A percentile compares a stretch with the other conserved stretches of the same genome.
phyloP scores from a whole-genome alignment of 495 filamentous ascomycete genomes.

The Penicillium flavigenum region DNA sequence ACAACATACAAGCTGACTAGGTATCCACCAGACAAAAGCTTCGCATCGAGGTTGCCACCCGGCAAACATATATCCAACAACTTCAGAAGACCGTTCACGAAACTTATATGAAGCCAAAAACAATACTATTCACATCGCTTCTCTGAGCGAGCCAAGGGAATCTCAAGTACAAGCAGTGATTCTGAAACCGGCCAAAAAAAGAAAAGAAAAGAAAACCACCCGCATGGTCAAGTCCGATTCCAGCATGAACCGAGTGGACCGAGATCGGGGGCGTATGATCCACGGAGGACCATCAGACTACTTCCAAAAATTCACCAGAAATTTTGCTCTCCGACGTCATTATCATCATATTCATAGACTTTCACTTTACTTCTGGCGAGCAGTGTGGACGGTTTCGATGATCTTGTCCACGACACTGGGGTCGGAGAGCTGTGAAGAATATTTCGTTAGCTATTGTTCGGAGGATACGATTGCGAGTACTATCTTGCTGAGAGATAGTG shows the following conservation, averaged over 20 bases:
- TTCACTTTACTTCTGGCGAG: slow-evolving; percentile 48
- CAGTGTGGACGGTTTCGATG: slow-evolving; percentile 71
- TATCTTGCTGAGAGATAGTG: not conserved
- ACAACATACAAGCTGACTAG: no score
- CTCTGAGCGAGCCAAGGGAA: slow-evolving; percentile 27
- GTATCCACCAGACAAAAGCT: no score
- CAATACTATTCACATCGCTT: slow-evolving; percentile 24
- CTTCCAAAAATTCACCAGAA: slow-evolving; percentile 8
- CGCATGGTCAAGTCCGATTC: not conserved
- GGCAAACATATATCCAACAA: not conserved
- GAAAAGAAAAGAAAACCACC: slow-evolving; percentile 13
- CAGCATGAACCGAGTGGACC: not conserved
- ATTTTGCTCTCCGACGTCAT: slow-evolving; percentile 28
- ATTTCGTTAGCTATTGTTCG: slow-evolving; percentile 34
- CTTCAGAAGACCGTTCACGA: not conserved
- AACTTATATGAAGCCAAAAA: slow-evolving; percentile 1
- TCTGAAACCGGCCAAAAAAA: slow-evolving; percentile 4
- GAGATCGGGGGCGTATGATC: not conserved
- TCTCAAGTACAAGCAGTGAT: slow-evolving; percentile 27
- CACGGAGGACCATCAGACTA: not conserved
- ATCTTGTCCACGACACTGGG: slow-evolving; percentile 87
- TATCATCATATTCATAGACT: slow-evolving; percentile 23
- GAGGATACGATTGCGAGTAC: not conserved
- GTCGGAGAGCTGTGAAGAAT: slow-evolving; percentile 69
- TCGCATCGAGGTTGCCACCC: no score